Evolutionary conservation across 225 moss, liverwort and hornwort species (phyloP).

Genomic region (Lunularia cruciata): DNA sequence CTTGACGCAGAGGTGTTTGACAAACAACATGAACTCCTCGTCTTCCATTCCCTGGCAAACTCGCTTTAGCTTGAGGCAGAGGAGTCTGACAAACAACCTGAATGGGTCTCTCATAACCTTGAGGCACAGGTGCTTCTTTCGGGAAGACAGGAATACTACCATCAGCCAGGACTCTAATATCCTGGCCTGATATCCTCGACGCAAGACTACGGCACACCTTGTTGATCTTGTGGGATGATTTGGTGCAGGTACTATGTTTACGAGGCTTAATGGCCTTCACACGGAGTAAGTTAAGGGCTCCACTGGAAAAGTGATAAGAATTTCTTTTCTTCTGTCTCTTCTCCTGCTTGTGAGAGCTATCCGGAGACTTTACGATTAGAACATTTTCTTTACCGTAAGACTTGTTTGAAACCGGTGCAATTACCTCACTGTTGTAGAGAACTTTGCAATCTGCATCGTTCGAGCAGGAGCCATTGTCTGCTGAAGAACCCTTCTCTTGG

Average conservation of each 20-base stretch:
- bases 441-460: not conserved
- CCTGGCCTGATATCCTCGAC: not conserved
- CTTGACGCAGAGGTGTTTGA: too few species aligned
- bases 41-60: not conserved
- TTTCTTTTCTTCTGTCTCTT: slow-evolving; percentile 12
- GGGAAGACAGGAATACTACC: not conserved
- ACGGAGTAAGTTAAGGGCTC: slow-evolving; percentile 16
- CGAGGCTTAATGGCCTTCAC: slow-evolving; percentile 17
- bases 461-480: not conserved
- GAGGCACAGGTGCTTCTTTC: not conserved
- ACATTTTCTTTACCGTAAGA: not conserved
- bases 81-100: slow-evolving; percentile 9
- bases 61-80: not conserved
- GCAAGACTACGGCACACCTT: not conserved
- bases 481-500: not conserved
- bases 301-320: slow-evolving; percentile 28
- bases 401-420: not conserved
- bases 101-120: not conserved
- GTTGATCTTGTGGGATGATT: not conserved
- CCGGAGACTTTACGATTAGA: not conserved
- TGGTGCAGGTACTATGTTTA: not conserved
- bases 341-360: not conserved
- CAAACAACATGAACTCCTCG: too few species aligned
- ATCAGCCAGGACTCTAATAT: not conserved
- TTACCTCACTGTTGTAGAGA: not conserved